Evolutionary conservation across 2,329 filamentous ascomycete species (phyloP), one percentile per base, ranked within the genome.

Genomic region (Talaromyces sp.): DNA sequence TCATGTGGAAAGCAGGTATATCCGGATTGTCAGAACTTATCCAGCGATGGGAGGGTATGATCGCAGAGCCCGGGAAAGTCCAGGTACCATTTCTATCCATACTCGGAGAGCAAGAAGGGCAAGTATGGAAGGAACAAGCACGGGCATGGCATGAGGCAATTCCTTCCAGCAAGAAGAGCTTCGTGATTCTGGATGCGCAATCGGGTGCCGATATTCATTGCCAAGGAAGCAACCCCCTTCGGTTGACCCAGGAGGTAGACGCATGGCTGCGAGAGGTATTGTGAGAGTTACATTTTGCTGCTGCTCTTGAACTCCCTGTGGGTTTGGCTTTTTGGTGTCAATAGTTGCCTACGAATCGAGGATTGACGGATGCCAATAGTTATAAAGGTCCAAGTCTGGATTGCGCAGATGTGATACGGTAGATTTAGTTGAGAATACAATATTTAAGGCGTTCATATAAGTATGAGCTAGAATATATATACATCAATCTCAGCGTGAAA

Each of bases 121-220:
- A 31, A 24, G 24, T 54, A 35, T 54, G 50, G 50, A 54, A 54
- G 50, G 50, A 54, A 9, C 50, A 54, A 35, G 50, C 50, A 33
- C 14, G 33, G 6, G 7, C 8, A 22, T 54, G 33, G 50, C 50
- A 54, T 54, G 50, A 54, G 31, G 24, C 33, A 19, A 54, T 54
- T 9, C 50, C 50, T 35, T 54, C 50, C 14, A 33, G 50, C 9
- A 54, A 54, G 24, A 54, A 54, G 50, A 54, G 50, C 50, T 54
- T 54, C 50, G 50, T 54, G 50, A 54, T 24, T 54, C 14, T 54
- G 22, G 50, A 35, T 54, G 50, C 50, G 27, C 50, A 54, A 54
- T 54, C 50, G 33, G 50, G 50, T 19, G 50, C 50, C 10, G 50
- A 54, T 22, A 33, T 54, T 19, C 50, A 54, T 33, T 54, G 50